Evolutionary conservation across 768 basidiomycete species (phyloP).

Genomic region (Xerocomellus amylosporus): DNA sequence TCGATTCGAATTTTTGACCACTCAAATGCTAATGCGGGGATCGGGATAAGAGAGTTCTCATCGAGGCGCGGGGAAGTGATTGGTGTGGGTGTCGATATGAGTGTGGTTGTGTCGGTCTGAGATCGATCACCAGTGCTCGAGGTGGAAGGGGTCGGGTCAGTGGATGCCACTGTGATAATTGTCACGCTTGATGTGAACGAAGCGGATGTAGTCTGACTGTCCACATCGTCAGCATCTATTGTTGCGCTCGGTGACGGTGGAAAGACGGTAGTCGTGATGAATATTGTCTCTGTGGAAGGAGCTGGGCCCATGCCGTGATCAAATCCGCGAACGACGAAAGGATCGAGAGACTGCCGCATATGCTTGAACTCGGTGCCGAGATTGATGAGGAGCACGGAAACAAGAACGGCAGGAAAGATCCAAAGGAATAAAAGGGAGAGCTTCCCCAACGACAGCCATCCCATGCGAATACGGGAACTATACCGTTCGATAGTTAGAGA

Average conservation of each 20-base stretch:
- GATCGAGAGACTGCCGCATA: conserved; percentile 27
- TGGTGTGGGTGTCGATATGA: conserved; percentile 15
- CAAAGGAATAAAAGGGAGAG: conserved; percentile 14
- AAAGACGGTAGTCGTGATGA: conserved; percentile 30
- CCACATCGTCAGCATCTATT: not conserved
- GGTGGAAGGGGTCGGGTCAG: not conserved
- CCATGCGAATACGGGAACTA: conserved; percentile 3
- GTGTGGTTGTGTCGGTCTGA: conserved; percentile 6
- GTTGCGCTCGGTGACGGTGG: conserved; percentile 6
- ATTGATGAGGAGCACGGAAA: conserved; percentile 22
- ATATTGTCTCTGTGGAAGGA: conserved; percentile 25
- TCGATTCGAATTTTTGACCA: conserved; percentile 30
- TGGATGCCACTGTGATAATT: conserved; percentile 8
- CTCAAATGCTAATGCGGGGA: conserved; percentile 23
- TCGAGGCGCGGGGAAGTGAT: conserved; percentile 4
- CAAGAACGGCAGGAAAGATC: conserved; percentile 15
- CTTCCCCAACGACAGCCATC: conserved; percentile 13
- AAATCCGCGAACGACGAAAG: conserved; percentile 4
- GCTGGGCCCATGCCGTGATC: conserved; percentile 4
- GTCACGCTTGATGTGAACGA: conserved; percentile 6
- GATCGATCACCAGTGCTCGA: conserved; percentile 10
- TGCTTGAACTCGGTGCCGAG: conserved; percentile 28
- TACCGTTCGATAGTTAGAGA: conserved; percentile 31
- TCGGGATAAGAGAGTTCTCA: conserved; percentile 22
- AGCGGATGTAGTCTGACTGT: conserved; percentile 2